Evolutionary conservation across 1,139 yeast species (phyloP), one percentile per base, ranked within the genome.

Genomic region (Debaryomyces fabryi): DNA sequence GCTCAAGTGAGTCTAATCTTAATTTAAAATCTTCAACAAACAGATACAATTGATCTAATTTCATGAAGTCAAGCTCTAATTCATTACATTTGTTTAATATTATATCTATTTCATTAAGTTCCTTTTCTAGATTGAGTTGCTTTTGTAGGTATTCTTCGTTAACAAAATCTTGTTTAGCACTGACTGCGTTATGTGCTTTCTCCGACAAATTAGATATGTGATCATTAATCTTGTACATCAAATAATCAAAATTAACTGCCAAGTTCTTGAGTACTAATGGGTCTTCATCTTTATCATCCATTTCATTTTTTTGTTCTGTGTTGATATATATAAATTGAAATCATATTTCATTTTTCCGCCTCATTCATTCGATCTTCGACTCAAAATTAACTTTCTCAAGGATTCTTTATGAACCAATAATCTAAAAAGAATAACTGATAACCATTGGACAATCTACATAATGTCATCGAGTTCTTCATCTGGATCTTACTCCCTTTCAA

Each of bases 181-280:
- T 30, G n/a, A 71, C 63, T 45, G 77, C 56, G 46, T 59, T 52
- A 49, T 61, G 65, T 1, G 80, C 72, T 18, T 54, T 52, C 15
- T 76, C 80, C 2, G 76, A 60, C 42, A 76, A 54, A n/a, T 59
- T 62, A 29, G 70, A 64, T 16, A 83, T 71, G 44, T 75, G 74
- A 52, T 83, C 87, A 47, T 77, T 74, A 48, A 87, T 83, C 60
- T 79, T 81, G 64, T 72, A 84, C 58, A 86, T 60, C 38, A 86
- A 64, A 55, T 84, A 84, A 57, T 86, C 93, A 58, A 79, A 86
- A 46, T 77, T 77, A 32, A 83, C 67, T 0, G 88, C 81, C 42
- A 87, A 67, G 49, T 77, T 74, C 54, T 81, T 78, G 27, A 87
- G 73, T 23, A 84, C 82, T 25, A 87, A 68, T 0, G 91, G 90